These are phyloP conservation scores for Floccularia luteovirens DNA, from an alignment of 768 basidiomycete genomes.

Conservation along the genomic window DNA sequence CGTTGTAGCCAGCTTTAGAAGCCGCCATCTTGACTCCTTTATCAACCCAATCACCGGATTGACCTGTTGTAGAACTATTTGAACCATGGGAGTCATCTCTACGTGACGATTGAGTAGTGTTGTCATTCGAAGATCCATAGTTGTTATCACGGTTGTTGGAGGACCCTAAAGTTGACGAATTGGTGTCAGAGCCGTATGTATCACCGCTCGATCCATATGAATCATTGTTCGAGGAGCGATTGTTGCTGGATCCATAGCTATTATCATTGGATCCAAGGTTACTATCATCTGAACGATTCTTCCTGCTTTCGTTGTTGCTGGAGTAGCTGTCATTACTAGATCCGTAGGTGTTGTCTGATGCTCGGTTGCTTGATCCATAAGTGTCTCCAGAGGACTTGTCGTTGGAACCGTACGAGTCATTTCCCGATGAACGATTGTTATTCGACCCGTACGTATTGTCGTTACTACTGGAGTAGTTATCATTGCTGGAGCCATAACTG, in stretches of 20 bases:
- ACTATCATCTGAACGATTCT: constrained; percentile 9
- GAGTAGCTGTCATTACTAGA: constrained; percentile 7
- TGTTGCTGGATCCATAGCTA: constrained; percentile 13
- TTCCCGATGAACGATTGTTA: constrained; percentile 14
- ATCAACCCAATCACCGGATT: constrained; percentile 22
- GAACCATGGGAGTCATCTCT: constrained; percentile 14
- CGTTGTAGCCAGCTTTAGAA: constrained; percentile 31
- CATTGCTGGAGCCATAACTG: constrained; percentile 12
- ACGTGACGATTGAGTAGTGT: constrained; percentile 14
- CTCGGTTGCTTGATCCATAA: constrained; percentile 6
- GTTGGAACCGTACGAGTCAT: constrained; percentile 15
- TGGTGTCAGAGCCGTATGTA: constrained; percentile 13
- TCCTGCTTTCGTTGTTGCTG: constrained; percentile 14
- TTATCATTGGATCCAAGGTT: constrained; percentile 7
- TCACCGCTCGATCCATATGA: constrained; percentile 14
- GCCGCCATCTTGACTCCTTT: constrained; percentile 31
- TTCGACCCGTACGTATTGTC: constrained; percentile 18
- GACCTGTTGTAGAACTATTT: constrained; percentile 12
- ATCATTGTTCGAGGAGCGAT: constrained; percentile 14
- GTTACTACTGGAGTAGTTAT: constrained; percentile 13
- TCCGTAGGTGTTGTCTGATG: constrained; percentile 9
- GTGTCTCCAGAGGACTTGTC: constrained; percentile 4
- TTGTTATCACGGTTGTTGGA: constrained; percentile 12
- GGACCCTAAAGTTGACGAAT: constrained; percentile 16
- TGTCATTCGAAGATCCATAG: constrained; percentile 19